These are phyloP conservation scores for Dactylonectria macrodidyma DNA, from an alignment of 2,329 filamentous ascomycete species.

Conservation along the genomic window DNA sequence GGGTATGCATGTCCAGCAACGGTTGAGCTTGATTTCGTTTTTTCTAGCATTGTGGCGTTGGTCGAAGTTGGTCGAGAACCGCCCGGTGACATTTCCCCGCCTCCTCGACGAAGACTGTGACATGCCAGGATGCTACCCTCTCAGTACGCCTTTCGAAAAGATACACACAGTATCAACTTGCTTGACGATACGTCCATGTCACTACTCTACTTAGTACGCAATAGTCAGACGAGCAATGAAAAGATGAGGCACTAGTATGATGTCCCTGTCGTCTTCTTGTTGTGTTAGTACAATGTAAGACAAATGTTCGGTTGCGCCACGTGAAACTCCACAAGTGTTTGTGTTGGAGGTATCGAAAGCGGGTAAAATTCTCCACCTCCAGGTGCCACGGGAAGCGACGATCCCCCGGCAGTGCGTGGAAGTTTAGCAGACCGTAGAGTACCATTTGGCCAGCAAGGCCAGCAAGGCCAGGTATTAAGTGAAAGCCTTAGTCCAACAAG, in stretches of 20 bases:
- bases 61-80: conserved; percentile 1
- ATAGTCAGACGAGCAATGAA: neutral
- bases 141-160: neutral
- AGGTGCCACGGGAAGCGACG: neutral
- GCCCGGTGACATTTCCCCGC: neutral
- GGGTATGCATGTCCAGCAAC: conserved; percentile 6
- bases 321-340: neutral
- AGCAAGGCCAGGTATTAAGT: too few relatives aligned
- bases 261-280: neutral
- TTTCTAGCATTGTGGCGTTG: neutral
- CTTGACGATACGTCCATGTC: neutral
- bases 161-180: neutral
- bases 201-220: neutral
- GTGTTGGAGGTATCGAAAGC: neutral
- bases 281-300: neutral
- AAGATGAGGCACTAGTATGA: neutral
- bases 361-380: neutral
- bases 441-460: too few relatives aligned
- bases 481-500: neutral
- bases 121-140: neutral
- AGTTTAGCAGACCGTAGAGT: neutral
- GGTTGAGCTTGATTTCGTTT: neutral
- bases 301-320: neutral
- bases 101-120: neutral
- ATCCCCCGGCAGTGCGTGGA: conserved; percentile 7